Conservation (phyloP, 2,329 filamentous ascomycete genomes). For the Fusarium sp. region DNA sequence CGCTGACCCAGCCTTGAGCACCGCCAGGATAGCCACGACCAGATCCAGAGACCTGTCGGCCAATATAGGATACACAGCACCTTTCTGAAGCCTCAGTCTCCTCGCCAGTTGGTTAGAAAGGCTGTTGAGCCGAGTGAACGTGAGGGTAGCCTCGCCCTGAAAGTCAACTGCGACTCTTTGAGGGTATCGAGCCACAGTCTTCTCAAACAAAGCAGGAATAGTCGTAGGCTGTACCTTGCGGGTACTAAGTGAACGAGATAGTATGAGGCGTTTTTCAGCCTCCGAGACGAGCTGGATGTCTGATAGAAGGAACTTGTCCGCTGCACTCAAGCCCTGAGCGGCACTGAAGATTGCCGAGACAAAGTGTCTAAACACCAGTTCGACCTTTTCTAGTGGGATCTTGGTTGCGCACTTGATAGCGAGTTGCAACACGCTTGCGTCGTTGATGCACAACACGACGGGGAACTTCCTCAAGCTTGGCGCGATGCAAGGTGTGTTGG, state of each 20-base stretch:
- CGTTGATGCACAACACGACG: slow-evolving; percentile 7
- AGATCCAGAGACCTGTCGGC: slow-evolving; percentile 15
- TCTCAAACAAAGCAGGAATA: slow-evolving; percentile 2
- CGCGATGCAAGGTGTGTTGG: slow-evolving; percentile 1
- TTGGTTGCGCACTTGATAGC: neutral
- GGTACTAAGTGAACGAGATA: neutral
- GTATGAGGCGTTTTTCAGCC: neutral
- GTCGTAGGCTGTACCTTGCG: neutral
- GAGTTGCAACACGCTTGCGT: neutral
- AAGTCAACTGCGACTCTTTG: neutral
- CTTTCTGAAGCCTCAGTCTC: neutral
- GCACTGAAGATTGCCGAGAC: neutral
- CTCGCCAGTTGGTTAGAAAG: neutral
- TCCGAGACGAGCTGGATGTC: neutral
- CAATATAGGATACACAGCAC: neutral
- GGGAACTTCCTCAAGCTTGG: neutral
- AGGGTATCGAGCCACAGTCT: neutral
- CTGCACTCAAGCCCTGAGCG: neutral
- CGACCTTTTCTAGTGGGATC: neutral
- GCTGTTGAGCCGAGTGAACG: neutral
- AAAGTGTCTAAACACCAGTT: neutral
- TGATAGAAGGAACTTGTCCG: neutral
- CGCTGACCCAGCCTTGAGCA: slow-evolving; percentile 36
- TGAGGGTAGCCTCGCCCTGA: neutral
- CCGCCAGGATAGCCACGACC: slow-evolving; percentile 28